phyloP scores from a whole-genome alignment of 1,284 basidiomycete species.

The Ustilago hordei region DNA sequence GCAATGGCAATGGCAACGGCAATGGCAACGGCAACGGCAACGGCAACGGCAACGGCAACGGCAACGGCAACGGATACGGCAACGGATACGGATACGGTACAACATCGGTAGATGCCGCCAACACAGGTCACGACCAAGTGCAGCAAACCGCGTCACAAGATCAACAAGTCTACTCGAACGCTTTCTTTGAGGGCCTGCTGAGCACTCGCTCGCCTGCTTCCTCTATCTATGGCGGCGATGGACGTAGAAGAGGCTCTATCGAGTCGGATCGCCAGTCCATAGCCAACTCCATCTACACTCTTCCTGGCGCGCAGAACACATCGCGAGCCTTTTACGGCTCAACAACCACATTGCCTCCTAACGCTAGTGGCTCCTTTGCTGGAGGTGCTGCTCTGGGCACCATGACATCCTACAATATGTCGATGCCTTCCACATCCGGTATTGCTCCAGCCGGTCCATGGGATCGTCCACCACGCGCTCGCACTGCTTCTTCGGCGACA shows the following conservation, averaged over 20 bases:
- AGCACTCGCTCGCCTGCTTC: slow-evolving; percentile 51
- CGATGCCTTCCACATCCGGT: slow-evolving; percentile 20
- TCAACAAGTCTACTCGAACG: slow-evolving; percentile 46
- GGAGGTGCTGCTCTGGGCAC: slow-evolving; percentile 27
- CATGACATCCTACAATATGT: slow-evolving; percentile 42
- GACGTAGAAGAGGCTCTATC: slow-evolving; percentile 49
- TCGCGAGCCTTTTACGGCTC: slow-evolving; percentile 52
- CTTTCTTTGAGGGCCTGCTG: slow-evolving; percentile 46
- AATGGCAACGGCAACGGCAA: slow-evolving; percentile 17
- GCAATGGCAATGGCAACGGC: slow-evolving; percentile 11
- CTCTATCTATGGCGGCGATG: slow-evolving; percentile 57
- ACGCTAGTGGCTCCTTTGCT: slow-evolving; percentile 38
- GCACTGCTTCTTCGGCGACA: slow-evolving; percentile 57
- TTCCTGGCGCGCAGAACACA: slow-evolving; percentile 39
- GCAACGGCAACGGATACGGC: background rate
- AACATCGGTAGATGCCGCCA: slow-evolving; percentile 5
- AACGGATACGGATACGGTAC: background rate
- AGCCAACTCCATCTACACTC: slow-evolving; percentile 56
- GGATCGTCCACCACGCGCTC: slow-evolving; percentile 50
- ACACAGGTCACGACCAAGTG: background rate
- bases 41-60: background rate
- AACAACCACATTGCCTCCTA: slow-evolving; percentile 38
- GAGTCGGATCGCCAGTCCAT: slow-evolving; percentile 61
- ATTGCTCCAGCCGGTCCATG: slow-evolving; percentile 23
- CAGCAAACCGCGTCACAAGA: slow-evolving; percentile 39